A percentile compares a stretch with the other conserved stretches of the same genome.
Conservation (phyloP, 306 rosid species). For the Dryas octopetala region DNA sequence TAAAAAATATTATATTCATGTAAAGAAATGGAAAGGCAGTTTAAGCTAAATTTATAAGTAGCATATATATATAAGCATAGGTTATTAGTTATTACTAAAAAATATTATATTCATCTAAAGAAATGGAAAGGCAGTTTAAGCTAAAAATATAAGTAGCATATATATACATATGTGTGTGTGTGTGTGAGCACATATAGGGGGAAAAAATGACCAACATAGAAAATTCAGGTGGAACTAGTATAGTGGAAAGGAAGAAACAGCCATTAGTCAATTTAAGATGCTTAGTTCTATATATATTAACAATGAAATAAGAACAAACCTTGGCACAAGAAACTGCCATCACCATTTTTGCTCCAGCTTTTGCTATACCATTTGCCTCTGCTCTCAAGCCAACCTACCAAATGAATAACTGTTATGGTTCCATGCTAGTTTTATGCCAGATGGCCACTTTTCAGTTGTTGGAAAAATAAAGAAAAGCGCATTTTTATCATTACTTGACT, state of each 20-base stretch:
- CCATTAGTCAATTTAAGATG: neutral
- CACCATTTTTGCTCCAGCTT: slow-evolving; percentile 98
- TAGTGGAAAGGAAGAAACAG: neutral
- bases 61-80: no score
- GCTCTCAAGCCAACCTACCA: slow-evolving; percentile 92
- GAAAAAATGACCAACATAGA: neutral
- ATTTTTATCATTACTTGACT: no score
- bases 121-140: no score
- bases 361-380: slow-evolving; percentile 94
- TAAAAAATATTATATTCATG: no score
- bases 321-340: slow-evolving; percentile 99
- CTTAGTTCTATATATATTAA: neutral
- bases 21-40: no score
- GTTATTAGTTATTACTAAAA: neutral
- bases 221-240: slow-evolving; percentile 2
- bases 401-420: slow-evolving; percentile 13
- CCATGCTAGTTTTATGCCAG: slow-evolving; percentile 9
- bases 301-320: slow-evolving; percentile 43
- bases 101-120: no score
- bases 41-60: no score
- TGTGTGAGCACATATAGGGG: no score
- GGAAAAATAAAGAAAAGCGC: no score
- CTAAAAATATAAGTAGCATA: no score
- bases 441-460: no score
- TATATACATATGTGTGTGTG: no score